Evolutionary conservation across 352 stramenopile species (phyloP).

Genomic region (Phytophthora pinifolia): DNA sequence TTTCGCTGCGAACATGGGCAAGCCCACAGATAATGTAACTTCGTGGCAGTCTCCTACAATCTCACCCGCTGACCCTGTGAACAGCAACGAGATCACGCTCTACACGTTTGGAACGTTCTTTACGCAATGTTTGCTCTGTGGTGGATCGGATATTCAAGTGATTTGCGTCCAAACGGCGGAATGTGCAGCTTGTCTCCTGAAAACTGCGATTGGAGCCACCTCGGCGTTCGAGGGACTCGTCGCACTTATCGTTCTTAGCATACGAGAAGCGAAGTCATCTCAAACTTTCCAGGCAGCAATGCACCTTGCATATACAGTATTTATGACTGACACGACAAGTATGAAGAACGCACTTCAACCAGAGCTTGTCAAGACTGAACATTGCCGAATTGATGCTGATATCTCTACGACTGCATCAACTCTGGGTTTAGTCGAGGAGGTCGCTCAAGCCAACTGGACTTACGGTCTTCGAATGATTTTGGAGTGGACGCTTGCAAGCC

Average conservation of each 20-base stretch:
- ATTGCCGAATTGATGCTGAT: not conserved
- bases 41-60: constrained; percentile 24
- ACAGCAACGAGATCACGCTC: constrained; percentile 26
- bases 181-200: constrained; percentile 27
- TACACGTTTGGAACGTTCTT: constrained; percentile 64
- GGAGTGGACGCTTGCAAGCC: constrained; percentile 25
- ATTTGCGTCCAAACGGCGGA: constrained; percentile 36
- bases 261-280: constrained; percentile 26
- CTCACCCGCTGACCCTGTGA: constrained; percentile 23
- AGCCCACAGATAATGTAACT: not conserved
- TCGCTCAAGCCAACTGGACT: constrained; percentile 22
- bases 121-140: constrained; percentile 39
- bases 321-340: constrained; percentile 16
- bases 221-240: constrained; percentile 47
- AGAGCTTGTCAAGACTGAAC: not conserved
- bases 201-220: constrained; percentile 17
- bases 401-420: not conserved
- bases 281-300: constrained; percentile 41
- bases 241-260: constrained; percentile 32
- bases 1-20: constrained; percentile 5
- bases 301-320: constrained; percentile 45
- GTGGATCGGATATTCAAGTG: constrained; percentile 24
- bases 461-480: constrained; percentile 33
- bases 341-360: not conserved
- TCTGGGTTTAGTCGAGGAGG: constrained; percentile 19